Conservation (phyloP, 495 filamentous ascomycete genomes). For the Lentithecium fluviatile region DNA sequence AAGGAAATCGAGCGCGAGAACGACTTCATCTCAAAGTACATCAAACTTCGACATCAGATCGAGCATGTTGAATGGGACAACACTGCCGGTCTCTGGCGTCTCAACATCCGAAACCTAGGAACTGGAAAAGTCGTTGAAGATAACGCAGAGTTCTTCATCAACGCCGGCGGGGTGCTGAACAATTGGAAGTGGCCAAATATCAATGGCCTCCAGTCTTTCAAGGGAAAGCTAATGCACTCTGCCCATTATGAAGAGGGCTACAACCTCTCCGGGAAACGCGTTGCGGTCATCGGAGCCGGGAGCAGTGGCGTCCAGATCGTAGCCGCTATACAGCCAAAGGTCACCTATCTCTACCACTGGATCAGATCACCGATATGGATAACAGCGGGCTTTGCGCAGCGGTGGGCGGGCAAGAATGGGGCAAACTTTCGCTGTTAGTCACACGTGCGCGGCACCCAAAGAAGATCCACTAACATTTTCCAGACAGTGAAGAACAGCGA, state of each 20-base stretch:
- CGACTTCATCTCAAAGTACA: conserved; percentile 43
- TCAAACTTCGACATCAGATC: conserved; percentile 42
- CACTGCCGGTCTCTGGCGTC: conserved; percentile 38
- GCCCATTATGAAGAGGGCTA: conserved; percentile 43
- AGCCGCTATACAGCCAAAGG: conserved; percentile 38
- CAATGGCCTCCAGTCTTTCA: conserved; percentile 39
- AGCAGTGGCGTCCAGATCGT: conserved; percentile 45
- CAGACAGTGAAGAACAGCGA: conserved; percentile 40
- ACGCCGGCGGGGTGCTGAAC: conserved; percentile 45
- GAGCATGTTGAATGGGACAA: conserved; percentile 40
- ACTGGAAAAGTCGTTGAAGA: conserved; percentile 40
- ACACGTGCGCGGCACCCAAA: background rate
- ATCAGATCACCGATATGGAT: conserved; percentile 44
- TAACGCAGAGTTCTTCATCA: conserved; percentile 44
- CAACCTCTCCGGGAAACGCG: conserved; percentile 41
- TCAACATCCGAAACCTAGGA: conserved; percentile 38
- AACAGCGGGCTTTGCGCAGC: conserved; percentile 44
- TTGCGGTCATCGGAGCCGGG: conserved; percentile 44
- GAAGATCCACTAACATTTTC: background rate
- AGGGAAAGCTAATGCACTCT: conserved; percentile 45
- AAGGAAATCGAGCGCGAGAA: conserved; percentile 48
- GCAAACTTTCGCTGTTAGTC: conserved; percentile 41
- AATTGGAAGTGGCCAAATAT: conserved; percentile 44
- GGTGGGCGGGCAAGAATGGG: conserved; percentile 42
- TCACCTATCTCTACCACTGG: conserved; percentile 42